Conservation (phyloP, 345 rosid genomes). For the Rhizophora apiculata region DNA sequence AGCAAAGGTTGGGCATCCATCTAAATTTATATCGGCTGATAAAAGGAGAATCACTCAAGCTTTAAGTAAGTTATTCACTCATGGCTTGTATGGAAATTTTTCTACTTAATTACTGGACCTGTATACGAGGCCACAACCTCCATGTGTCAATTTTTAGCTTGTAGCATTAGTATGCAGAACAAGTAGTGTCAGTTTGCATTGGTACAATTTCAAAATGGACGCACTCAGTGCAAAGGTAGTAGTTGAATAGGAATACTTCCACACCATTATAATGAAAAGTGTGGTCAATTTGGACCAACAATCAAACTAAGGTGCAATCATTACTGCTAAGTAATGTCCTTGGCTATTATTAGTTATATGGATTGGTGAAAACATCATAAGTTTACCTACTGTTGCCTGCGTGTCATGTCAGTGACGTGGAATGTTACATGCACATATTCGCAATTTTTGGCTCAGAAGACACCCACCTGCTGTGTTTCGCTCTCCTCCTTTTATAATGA, state of each 20-base stretch:
- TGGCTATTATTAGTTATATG: too few species aligned
- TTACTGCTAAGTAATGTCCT: background rate
- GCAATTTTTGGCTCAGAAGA: slow-evolving; percentile 34
- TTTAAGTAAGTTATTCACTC: slow-evolving; percentile 21
- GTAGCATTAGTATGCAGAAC: background rate
- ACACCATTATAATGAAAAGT: background rate
- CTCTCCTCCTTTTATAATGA: slow-evolving; percentile 32
- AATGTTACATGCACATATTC: slow-evolving; percentile 34
- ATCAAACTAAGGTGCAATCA: background rate
- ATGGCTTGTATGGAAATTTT: background rate
- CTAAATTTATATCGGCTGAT: slow-evolving; percentile 22
- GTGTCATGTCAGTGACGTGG: slow-evolving; percentile 32
- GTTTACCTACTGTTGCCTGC: slow-evolving; percentile 1
- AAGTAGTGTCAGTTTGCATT: too few species aligned
- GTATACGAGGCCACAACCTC: too few species aligned
- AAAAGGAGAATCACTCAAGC: slow-evolving; percentile 34
- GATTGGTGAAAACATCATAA: background rate
- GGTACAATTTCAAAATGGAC: too few species aligned
- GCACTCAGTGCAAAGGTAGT: background rate
- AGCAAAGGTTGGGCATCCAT: slow-evolving; percentile 27
- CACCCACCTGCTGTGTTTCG: slow-evolving; percentile 33
- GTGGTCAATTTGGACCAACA: background rate
- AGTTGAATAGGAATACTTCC: background rate
- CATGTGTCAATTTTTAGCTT: background rate
- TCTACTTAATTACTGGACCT: too few species aligned